Conservation (phyloP, 2,329 filamentous ascomycete species). For the Nectriaceae sp. region DNA sequence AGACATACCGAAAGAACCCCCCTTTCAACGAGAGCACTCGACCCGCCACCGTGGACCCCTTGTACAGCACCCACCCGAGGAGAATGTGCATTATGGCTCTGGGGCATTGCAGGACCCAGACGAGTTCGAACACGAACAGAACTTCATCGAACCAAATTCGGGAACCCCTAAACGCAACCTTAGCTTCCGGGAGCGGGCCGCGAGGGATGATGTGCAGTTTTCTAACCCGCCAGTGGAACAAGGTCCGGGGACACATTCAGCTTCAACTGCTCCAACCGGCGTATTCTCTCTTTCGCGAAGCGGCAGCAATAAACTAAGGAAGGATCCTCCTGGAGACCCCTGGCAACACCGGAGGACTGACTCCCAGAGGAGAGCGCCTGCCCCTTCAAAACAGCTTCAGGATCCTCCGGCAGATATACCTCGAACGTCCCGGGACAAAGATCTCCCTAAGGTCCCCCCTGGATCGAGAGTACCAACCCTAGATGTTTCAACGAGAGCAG, state of each 20-base stretch:
- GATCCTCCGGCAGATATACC: slow-evolving; percentile 6
- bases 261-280: slow-evolving; percentile 32
- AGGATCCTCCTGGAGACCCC: slow-evolving; percentile 56
- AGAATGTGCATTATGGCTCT: slow-evolving; percentile 21
- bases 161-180: slow-evolving; percentile 54
- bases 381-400: slow-evolving; percentile 4
- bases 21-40: slow-evolving; percentile 20
- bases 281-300: slow-evolving; percentile 45
- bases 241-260: slow-evolving; percentile 23
- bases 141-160: slow-evolving; percentile 24
- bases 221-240: slow-evolving; percentile 28
- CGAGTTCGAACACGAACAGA: slow-evolving; percentile 8
- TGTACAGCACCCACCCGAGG: slow-evolving; percentile 20
- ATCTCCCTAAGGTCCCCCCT: slow-evolving; percentile 33
- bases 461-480: slow-evolving; percentile 15
- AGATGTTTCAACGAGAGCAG: slow-evolving; percentile 12
- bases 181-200: slow-evolving; percentile 62
- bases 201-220: slow-evolving; percentile 43
- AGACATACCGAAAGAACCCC: slow-evolving; percentile 2
- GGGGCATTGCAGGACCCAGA: slow-evolving; percentile 23
- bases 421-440: slow-evolving; percentile 31
- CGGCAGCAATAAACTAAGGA: slow-evolving; percentile 61
- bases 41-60: slow-evolving; percentile 20
- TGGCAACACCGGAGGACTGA: slow-evolving; percentile 47
- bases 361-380: slow-evolving; percentile 37